Percentiles rank a stretch among this genome's conserved stretches.
Conservation (phyloP, 2,329 filamentous ascomycete species). For the Septoria petroselini region DNA sequence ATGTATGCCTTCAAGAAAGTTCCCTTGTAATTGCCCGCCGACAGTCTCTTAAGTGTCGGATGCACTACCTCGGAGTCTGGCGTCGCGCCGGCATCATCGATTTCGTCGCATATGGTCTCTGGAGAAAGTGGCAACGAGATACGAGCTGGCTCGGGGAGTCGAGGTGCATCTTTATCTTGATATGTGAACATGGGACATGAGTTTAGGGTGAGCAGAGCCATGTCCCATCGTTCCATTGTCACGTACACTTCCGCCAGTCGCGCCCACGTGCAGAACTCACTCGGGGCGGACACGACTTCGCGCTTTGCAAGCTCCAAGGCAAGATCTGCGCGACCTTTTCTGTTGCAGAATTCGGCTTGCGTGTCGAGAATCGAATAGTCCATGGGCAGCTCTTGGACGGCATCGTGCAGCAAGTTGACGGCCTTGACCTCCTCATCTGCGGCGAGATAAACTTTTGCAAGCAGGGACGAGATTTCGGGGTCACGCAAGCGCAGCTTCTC, state of each 20-base stretch:
- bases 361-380: conserved; percentile 95
- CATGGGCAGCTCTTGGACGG: conserved; percentile 89
- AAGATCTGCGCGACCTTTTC: conserved; percentile 82
- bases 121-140: conserved; percentile 82
- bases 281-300: conserved; percentile 90
- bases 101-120: conserved; percentile 90
- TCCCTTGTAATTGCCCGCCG: conserved; percentile 85
- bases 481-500: conserved; percentile 90
- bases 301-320: conserved; percentile 91
- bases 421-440: conserved; percentile 97
- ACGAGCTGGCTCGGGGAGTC: conserved; percentile 89
- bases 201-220: conserved; percentile 90
- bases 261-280: conserved; percentile 97
- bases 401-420: conserved; percentile 80
- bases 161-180: conserved; percentile 92
- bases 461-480: conserved; percentile 86
- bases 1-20: conserved; percentile 95
- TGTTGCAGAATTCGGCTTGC: conserved; percentile 85
- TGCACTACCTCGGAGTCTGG: conserved; percentile 83
- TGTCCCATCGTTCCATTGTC: conserved; percentile 90
- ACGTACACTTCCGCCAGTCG: conserved; percentile 91
- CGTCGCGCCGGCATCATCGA: conserved; percentile 80
- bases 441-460: conserved; percentile 88
- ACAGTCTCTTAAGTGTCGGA: conserved; percentile 76
- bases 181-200: conserved; percentile 99